Conservation (phyloP, 306 rosid genomes). For the Potentilla sterilis region DNA sequence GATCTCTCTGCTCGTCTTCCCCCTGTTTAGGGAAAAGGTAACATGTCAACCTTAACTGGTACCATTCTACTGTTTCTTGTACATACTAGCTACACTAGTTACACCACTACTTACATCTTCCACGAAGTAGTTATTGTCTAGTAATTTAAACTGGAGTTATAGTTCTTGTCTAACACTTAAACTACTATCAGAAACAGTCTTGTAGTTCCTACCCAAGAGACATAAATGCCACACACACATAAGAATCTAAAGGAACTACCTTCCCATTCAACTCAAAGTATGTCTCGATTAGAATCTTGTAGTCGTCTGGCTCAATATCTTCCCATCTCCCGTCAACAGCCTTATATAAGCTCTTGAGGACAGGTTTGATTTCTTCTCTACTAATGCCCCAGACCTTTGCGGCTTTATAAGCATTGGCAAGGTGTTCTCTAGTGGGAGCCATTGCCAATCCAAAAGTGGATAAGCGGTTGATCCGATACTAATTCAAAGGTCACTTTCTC, state of each 20-base stretch:
- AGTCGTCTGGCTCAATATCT: conserved; percentile 71
- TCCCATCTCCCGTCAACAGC: conserved; percentile 53
- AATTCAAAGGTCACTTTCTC: conserved; percentile 3
- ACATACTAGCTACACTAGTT: not conserved
- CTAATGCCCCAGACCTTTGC: conserved; percentile 51
- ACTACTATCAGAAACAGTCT: not conserved
- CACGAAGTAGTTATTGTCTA: not conserved
- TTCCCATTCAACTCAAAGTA: conserved; percentile 63
- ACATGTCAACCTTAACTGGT: conserved; percentile 1
- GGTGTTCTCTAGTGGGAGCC: conserved; percentile 32
- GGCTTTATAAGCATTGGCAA: conserved; percentile 42
- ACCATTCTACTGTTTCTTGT: not conserved
- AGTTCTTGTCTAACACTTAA: not conserved
- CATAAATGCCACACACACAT: not conserved
- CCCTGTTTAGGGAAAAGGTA: conserved; percentile 23
- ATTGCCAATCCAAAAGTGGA: conserved; percentile 26
- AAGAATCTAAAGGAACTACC: conserved; percentile 33
- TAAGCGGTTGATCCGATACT: not conserved
- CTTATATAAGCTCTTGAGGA: conserved; percentile 38
- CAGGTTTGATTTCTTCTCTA: conserved; percentile 48
- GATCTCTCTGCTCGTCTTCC: conserved; percentile 30
- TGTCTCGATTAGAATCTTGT: conserved; percentile 59
- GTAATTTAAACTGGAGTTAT: not conserved
- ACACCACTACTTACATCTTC: not conserved
- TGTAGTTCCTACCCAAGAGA: not conserved